Evolutionary conservation across 768 basidiomycete genomes (phyloP).

Genomic region (Mycena belliarum): DNA sequence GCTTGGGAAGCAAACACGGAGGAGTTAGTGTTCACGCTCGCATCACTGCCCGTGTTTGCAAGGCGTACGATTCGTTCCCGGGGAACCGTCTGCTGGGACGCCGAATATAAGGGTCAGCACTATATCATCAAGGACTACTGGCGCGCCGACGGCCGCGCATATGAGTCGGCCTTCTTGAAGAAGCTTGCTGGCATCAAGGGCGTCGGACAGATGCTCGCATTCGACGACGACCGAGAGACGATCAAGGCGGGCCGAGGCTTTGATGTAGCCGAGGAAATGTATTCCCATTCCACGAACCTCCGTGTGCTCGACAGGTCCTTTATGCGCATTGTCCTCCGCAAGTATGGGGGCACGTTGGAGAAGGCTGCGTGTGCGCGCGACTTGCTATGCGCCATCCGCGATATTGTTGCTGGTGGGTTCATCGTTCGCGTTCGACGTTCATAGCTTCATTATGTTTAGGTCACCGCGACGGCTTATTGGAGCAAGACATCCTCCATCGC

Average conservation of each 20-base stretch:
- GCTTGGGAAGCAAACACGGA: not conserved
- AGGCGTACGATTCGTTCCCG: constrained; percentile 23
- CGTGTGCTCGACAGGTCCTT: not conserved
- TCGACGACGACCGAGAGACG: not conserved
- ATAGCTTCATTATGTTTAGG: constrained; percentile 9
- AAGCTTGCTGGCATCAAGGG: constrained; percentile 14
- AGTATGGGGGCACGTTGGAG: not conserved
- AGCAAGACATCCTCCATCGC: constrained; percentile 26
- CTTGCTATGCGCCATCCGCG: too few relatives aligned
- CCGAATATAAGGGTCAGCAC: not conserved
- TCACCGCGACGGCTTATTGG: constrained; percentile 17
- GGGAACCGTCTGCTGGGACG: constrained; percentile 27
- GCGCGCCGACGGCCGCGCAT: constrained; percentile 4
- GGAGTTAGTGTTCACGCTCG: not conserved
- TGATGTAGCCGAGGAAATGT: not conserved
- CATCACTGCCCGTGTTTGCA: constrained; percentile 7
- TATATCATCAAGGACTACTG: constrained; percentile 27
- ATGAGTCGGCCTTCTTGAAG: constrained; percentile 19
- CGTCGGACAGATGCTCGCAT: constrained; percentile 21
- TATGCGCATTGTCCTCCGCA: not conserved
- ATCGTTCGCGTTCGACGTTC: too few relatives aligned
- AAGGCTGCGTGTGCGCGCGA: not conserved
- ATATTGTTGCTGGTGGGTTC: constrained; percentile 20
- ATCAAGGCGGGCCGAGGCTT: constrained; percentile 4
- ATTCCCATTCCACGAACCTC: not conserved